Evolutionary conservation across 176 grass and related monocot species (phyloP).

Genomic region (Oryza coarctata): DNA sequence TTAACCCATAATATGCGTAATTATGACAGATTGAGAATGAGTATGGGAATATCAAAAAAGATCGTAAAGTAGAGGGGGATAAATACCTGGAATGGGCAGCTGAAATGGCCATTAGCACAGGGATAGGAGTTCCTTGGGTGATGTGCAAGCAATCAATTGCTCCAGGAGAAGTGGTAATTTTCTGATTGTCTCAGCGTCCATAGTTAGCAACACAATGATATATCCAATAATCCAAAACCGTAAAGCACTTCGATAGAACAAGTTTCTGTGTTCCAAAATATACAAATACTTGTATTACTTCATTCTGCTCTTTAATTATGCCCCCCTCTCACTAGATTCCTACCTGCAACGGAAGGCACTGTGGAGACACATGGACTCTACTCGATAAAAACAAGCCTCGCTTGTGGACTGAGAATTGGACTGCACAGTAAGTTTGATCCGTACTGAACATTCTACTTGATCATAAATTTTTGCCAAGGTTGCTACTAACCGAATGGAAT

Average conservation of each 20-base stretch:
- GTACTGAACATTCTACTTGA: conserved; percentile 28
- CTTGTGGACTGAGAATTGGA: conserved; percentile 97
- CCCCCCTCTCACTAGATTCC: conserved; percentile 56
- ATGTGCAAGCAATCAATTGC: conserved; percentile 93
- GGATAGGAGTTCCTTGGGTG: conserved; percentile 72
- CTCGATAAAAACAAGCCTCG: conserved; percentile 62
- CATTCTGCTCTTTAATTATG: conserved; percentile 5
- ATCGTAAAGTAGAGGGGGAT: conserved; percentile 46
- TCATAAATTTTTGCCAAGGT: background rate
- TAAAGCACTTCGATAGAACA: background rate
- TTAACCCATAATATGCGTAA: background rate
- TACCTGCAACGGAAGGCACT: conserved; percentile 96
- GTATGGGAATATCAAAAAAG: conserved; percentile 62
- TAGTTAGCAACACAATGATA: background rate
- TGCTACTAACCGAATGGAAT: background rate
- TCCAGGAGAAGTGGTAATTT: conserved; percentile 77
- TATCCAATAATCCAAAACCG: background rate
- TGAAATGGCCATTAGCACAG: conserved; percentile 61
- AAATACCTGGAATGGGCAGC: conserved; percentile 78
- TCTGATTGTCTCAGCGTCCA: conserved; percentile 13
- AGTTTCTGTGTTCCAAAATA: background rate
- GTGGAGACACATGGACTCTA: conserved; percentile 75
- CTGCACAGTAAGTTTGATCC: conserved; percentile 84
- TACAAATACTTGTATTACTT: background rate
- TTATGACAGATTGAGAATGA: conserved; percentile 88